Conservation (phyloP, 352 stramenopile species). For the Saprolegnia parasitica region DNA sequence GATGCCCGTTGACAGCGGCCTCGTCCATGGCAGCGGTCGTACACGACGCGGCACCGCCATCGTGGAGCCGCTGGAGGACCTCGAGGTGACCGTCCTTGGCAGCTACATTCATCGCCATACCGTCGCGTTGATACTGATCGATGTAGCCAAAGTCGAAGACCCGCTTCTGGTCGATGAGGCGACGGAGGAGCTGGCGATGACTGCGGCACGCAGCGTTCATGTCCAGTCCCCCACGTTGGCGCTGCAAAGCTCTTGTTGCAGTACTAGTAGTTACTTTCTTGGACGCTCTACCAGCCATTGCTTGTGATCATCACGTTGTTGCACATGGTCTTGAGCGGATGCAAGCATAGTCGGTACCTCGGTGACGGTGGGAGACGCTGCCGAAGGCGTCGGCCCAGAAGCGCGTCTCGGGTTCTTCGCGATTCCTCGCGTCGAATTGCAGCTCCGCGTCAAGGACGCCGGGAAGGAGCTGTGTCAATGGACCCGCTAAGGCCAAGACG, state of each 20-base stretch:
- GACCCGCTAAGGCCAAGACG: not conserved
- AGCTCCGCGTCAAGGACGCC: not conserved
- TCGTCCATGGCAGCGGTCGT: not conserved
- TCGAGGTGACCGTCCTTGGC: slow-evolving; percentile 4
- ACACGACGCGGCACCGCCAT: not conserved
- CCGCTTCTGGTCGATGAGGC: not conserved
- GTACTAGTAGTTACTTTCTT: too few species aligned
- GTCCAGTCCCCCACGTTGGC: too few species aligned
- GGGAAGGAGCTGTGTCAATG: not conserved
- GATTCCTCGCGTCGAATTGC: not conserved
- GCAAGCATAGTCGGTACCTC: not conserved
- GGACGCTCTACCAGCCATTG: not conserved
- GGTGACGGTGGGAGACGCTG: not conserved
- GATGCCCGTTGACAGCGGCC: not conserved
- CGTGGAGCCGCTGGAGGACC: slow-evolving; percentile 7
- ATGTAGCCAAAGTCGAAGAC: not conserved
- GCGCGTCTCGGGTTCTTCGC: not conserved
- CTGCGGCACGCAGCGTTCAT: too few species aligned
- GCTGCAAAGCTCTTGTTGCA: too few species aligned
- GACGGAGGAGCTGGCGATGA: not conserved
- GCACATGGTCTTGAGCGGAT: not conserved
- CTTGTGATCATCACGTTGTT: not conserved
- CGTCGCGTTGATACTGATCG: not conserved
- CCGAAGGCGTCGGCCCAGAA: not conserved
- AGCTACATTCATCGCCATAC: not conserved